These are phyloP conservation scores for Cyanidioschyzon merolae DNA, from an alignment of 23 red algal genomes.

Conservation along the genomic window DNA sequence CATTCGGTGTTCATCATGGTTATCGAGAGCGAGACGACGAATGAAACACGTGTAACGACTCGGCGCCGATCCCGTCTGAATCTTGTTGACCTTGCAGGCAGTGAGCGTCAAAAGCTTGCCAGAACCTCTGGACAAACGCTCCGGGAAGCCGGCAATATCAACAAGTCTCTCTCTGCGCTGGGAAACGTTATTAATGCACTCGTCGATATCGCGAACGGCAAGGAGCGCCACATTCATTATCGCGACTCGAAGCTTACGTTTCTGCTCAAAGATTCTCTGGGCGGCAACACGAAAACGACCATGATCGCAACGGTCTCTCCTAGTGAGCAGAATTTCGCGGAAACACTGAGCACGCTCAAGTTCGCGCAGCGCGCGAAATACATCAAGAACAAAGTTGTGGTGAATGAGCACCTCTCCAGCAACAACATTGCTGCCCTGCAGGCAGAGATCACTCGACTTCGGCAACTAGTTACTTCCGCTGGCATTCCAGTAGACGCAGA, in stretches of 20 bases:
- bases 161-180: slow-evolving; percentile 72
- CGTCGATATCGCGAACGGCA: slow-evolving; percentile 31
- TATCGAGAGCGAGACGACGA: slow-evolving; percentile 64
- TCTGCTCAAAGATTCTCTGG: slow-evolving; percentile 77
- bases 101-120: slow-evolving; percentile 60
- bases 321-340: slow-evolving; percentile 54
- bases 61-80: slow-evolving; percentile 6
- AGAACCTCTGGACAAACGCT: slow-evolving; percentile 68
- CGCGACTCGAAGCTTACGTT: slow-evolving; percentile 95
- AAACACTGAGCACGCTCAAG: slow-evolving; percentile 80
- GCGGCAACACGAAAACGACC: slow-evolving; percentile 79
- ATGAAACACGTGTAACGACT: background rate
- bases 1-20: slow-evolving; percentile 90
- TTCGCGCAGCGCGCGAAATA: slow-evolving; percentile 86
- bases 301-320: slow-evolving; percentile 77
- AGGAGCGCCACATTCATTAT: slow-evolving; percentile 72
- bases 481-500: background rate
- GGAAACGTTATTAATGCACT: slow-evolving; percentile 96
- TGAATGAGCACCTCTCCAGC: slow-evolving; percentile 43
- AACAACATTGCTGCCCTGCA: background rate
- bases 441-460: background rate
- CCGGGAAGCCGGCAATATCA: slow-evolving; percentile 88
- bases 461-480: background rate
- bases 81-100: slow-evolving; percentile 87
- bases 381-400: slow-evolving; percentile 60